Conservation (phyloP, 2,329 filamentous ascomycete species). For the Colletotrichum sp. region DNA sequence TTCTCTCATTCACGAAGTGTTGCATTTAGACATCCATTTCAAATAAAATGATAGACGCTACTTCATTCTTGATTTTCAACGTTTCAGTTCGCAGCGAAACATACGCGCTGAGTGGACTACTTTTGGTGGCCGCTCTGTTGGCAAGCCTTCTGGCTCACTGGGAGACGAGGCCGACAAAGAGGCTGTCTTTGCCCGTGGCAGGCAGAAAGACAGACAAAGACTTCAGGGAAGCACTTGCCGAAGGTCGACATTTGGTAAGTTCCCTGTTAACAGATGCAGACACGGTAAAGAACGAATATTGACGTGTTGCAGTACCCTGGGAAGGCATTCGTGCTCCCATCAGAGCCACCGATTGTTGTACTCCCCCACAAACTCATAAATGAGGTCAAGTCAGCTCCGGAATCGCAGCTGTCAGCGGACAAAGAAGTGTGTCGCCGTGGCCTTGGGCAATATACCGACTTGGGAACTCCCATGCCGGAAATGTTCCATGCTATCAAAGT, state of each 20-base stretch:
- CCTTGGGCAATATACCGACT: not conserved
- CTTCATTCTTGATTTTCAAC: not conserved
- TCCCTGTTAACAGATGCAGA: not conserved
- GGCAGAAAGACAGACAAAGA: not conserved
- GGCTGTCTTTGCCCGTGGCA: not conserved
- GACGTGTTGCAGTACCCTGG: not conserved
- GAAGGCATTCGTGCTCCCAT: not conserved
- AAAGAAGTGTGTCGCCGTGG: constrained; percentile 9
- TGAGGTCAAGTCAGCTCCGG: not conserved
- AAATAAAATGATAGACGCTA: not conserved
- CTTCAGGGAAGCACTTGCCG: not conserved
- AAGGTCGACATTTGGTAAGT: not conserved
- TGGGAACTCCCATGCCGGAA: not conserved
- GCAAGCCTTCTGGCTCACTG: not conserved
- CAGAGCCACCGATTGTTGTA: not conserved
- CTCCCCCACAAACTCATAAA: not conserved
- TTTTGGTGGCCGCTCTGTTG: not conserved
- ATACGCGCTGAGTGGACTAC: not conserved
- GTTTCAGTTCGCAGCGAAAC: not conserved
- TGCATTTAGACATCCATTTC: not conserved
- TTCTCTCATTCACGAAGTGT: not conserved
- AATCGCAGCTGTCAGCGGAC: not conserved
- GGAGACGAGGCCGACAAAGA: not conserved
- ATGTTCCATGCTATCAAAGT: constrained; percentile 2
- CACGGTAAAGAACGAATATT: not conserved